phyloP scores from a whole-genome alignment of 2,329 filamentous ascomycete genomes.

The Coniochaeta sp. region DNA sequence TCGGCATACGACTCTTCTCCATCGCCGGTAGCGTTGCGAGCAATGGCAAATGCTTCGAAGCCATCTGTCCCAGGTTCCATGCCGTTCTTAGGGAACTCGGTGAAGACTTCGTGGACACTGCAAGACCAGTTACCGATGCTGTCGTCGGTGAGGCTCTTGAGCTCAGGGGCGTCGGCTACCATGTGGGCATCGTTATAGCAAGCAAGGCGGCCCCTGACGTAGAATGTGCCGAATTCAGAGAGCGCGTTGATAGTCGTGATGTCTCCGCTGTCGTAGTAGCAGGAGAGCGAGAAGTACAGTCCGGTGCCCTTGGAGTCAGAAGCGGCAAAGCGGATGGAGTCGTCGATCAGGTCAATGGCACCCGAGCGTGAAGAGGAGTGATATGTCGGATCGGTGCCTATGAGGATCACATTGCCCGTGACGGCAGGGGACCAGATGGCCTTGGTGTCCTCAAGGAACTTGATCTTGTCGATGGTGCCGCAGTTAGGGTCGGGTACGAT shows the following conservation, averaged over 20 bases:
- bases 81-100: conserved; percentile 26
- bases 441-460: conserved; percentile 31
- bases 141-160: conserved; percentile 25
- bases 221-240: conserved; percentile 29
- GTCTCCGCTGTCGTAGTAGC: conserved; percentile 26
- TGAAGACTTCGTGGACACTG: conserved; percentile 33
- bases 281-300: conserved; percentile 33
- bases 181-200: conserved; percentile 34
- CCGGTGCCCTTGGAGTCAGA: conserved; percentile 23
- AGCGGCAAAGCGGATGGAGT: conserved; percentile 28
- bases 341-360: conserved; percentile 28
- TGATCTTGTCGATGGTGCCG: conserved; percentile 19
- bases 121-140: conserved; percentile 34
- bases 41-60: conserved; percentile 32
- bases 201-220: conserved; percentile 27
- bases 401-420: conserved; percentile 31
- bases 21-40: conserved; percentile 24
- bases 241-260: conserved; percentile 16
- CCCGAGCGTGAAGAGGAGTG: conserved; percentile 22
- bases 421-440: conserved; percentile 31
- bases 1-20: conserved; percentile 28
- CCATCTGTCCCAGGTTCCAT: conserved; percentile 13
- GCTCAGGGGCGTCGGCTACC: conserved; percentile 25
- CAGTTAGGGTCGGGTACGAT: conserved; percentile 33
- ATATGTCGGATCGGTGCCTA: conserved; percentile 30